phyloP scores from a whole-genome alignment of 331 rosid species.

The Pyracantha coccinea region DNA sequence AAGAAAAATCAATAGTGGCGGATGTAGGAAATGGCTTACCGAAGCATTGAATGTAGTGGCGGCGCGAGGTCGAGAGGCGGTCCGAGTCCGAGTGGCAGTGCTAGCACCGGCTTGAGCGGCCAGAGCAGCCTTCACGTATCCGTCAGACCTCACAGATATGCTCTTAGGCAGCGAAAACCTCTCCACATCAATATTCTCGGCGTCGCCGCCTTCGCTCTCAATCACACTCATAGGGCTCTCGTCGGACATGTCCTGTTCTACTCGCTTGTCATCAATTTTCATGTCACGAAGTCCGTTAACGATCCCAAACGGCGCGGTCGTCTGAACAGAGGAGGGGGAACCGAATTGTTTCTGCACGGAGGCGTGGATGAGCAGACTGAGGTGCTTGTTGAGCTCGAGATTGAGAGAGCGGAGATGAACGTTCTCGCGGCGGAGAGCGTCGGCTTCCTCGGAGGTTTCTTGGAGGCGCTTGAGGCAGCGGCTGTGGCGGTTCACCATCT shows the following conservation, averaged over 20 bases:
- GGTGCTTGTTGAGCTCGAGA: constrained; percentile 61
- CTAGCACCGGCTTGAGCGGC: constrained; percentile 8
- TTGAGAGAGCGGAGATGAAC: constrained; percentile 53
- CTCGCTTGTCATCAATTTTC: constrained; percentile 4
- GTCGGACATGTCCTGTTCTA: constrained; percentile 17
- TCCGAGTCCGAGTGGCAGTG: constrained; percentile 36
- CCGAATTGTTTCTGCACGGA: constrained; percentile 29
- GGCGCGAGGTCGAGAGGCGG: constrained; percentile 40
- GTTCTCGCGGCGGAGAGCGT: constrained; percentile 66
- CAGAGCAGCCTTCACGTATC: constrained; percentile 60
- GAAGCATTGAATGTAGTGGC: constrained; percentile 35
- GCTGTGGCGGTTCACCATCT: constrained; percentile 76
- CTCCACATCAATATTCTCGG: constrained; percentile 42
- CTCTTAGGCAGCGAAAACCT: constrained; percentile 81
- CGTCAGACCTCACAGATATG: constrained; percentile 83
- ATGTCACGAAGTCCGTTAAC: constrained; percentile 14
- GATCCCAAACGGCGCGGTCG: constrained; percentile 8
- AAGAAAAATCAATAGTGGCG: neutral
- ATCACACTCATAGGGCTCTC: constrained; percentile 66
- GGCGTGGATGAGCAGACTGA: constrained; percentile 55
- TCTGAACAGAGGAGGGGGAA: constrained; percentile 6
- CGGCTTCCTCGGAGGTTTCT: constrained; percentile 59
- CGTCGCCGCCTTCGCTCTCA: constrained; percentile 24
- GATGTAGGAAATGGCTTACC: constrained; percentile 27
- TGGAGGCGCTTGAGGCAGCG: constrained; percentile 67